These are phyloP conservation scores for Acacia melanoxylon DNA, from an alignment of 306 rosid species.

Conservation along the genomic window DNA sequence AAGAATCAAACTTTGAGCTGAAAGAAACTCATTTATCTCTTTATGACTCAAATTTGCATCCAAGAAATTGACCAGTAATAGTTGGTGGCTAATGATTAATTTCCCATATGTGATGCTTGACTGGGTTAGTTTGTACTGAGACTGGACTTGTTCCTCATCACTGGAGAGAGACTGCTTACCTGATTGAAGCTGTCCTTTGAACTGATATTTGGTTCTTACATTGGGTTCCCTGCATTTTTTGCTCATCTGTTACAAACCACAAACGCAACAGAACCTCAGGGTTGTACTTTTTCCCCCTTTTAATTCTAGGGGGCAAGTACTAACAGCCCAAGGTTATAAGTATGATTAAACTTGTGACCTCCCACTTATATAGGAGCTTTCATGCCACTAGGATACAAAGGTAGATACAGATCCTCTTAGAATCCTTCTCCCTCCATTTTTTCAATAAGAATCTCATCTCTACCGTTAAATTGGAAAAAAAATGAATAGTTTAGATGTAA, in stretches of 20 bases:
- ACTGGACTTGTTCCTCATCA: background rate
- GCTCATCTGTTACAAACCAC: background rate
- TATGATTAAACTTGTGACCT: too few species aligned
- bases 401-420: too few species aligned
- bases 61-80: background rate
- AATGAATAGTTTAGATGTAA: too few species aligned
- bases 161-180: slow-evolving; percentile 1
- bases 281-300: too few species aligned
- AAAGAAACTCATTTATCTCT: background rate
- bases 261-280: background rate
- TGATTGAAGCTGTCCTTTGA: background rate
- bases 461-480: too few species aligned
- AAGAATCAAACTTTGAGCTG: slow-evolving; percentile 19
- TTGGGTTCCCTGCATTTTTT: background rate
- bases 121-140: background rate
- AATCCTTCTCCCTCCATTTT: too few species aligned
- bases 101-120: background rate
- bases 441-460: too few species aligned
- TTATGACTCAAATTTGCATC: background rate
- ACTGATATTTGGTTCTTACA: background rate
- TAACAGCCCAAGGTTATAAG: too few species aligned
- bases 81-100: background rate
- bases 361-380: too few species aligned
- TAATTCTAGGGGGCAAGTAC: too few species aligned
- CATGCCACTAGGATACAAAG: too few species aligned